phyloP scores from a whole-genome alignment of 768 basidiomycete species.

The Collybia mongolica region DNA sequence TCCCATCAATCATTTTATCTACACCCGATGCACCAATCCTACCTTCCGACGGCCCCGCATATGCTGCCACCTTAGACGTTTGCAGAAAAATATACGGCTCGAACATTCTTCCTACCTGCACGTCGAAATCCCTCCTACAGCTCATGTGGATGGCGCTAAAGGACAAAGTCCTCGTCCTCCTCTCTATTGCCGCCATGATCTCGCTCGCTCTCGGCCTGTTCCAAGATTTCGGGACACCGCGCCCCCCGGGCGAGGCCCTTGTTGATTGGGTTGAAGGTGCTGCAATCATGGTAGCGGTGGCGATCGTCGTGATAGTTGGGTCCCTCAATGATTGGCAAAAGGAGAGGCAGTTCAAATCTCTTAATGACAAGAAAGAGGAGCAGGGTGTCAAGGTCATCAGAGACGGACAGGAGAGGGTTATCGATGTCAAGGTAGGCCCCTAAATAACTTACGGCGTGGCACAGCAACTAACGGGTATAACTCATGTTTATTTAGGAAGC shows the following conservation, averaged over 20 bases:
- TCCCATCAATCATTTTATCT: slow-evolving; percentile 36
- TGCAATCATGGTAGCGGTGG: slow-evolving; percentile 73
- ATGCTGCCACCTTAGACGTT: slow-evolving; percentile 52
- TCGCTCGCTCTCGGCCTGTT: slow-evolving; percentile 92
- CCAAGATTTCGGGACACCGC: slow-evolving; percentile 67
- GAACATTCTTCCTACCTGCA: no score
- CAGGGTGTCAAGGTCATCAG: slow-evolving; percentile 85
- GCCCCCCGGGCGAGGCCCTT: no score
- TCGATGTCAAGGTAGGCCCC: no score
- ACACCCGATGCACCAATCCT: slow-evolving; percentile 8
- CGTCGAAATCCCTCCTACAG: no score
- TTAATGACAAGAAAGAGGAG: slow-evolving; percentile 96
- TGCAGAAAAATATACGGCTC: slow-evolving; percentile 69
- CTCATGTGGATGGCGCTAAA: slow-evolving; percentile 87
- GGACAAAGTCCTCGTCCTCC: slow-evolving; percentile 87
- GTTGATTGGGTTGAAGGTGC: slow-evolving; percentile 72
- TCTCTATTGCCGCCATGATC: slow-evolving; percentile 89
- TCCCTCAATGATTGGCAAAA: slow-evolving; percentile 98
- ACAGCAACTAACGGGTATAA: no score
- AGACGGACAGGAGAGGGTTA: slow-evolving; percentile 70
- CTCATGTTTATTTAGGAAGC: no score
- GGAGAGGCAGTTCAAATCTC: slow-evolving; percentile 87
- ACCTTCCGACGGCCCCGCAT: slow-evolving; percentile 22
- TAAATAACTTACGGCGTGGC: no score
- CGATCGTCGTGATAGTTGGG: slow-evolving; percentile 83